Percentiles rank a stretch among this genome's conserved stretches.
Evolutionary conservation across 768 basidiomycete genomes (phyloP).

Genomic region (Amanita phalloides): DNA sequence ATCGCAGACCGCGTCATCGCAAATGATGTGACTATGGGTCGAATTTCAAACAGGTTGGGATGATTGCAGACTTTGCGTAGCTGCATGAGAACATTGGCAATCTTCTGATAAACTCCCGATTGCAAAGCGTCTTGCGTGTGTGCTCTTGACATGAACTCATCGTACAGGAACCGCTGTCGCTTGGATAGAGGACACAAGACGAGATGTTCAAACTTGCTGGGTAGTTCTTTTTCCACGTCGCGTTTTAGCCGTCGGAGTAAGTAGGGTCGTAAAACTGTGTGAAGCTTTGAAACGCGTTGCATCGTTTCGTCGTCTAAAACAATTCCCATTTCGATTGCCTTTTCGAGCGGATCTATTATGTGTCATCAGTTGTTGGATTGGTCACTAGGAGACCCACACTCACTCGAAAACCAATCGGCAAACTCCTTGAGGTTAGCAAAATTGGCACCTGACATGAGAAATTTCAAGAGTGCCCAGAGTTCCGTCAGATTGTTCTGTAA

Average conservation of each 20-base stretch:
- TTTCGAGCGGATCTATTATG: slow-evolving; percentile 75
- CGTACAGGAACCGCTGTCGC: slow-evolving; percentile 89
- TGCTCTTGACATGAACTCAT: slow-evolving; percentile 89
- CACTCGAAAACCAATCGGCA: slow-evolving; percentile 93
- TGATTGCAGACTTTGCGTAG: slow-evolving; percentile 95
- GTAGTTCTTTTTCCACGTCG: slow-evolving; percentile 95
- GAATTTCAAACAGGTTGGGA: slow-evolving; percentile 85
- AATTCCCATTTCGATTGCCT: slow-evolving; percentile 81
- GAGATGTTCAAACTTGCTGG: slow-evolving; percentile 88
- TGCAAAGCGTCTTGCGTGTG: slow-evolving; percentile 74
- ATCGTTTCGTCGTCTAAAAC: slow-evolving; percentile 71
- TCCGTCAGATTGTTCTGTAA: slow-evolving; percentile 95
- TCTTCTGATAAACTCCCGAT: slow-evolving; percentile 81
- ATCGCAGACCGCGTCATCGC: slow-evolving; percentile 64
- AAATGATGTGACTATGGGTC: slow-evolving; percentile 73
- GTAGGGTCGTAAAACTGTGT: slow-evolving; percentile 92
- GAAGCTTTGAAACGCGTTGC: slow-evolving; percentile 80
- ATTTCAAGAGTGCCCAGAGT: slow-evolving; percentile 91
- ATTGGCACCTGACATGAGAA: slow-evolving; percentile 80
- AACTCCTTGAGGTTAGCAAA: slow-evolving; percentile 93
- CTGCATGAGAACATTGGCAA: slow-evolving; percentile 96
- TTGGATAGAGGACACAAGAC: slow-evolving; percentile 84
- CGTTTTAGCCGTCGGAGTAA: slow-evolving; percentile 91
- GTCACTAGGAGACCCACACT: slow-evolving; percentile 18
- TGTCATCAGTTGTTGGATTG: background rate